Evolutionary conservation across 768 basidiomycete genomes (phyloP).

Genomic region (Filobasidium floriforme): DNA sequence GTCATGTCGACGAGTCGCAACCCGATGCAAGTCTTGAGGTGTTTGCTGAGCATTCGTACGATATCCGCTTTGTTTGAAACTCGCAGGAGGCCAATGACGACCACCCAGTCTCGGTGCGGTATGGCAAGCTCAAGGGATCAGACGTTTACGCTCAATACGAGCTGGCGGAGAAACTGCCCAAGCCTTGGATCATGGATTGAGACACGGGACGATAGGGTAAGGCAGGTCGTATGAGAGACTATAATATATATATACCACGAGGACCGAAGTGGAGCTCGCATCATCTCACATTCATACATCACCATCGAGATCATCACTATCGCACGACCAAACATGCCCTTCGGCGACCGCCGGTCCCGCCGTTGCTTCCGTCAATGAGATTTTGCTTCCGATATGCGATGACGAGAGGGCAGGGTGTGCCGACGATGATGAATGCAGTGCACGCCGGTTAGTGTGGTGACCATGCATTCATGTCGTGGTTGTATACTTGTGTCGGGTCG

Average conservation of each 20-base stretch:
- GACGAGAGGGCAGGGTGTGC: no score
- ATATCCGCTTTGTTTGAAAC: not conserved
- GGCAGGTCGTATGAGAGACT: not conserved
- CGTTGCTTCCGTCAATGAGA: no score
- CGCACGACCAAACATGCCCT: no score
- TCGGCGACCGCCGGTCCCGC: no score
- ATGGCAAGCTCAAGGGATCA: slow-evolving; percentile 11
- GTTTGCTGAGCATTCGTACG: not conserved
- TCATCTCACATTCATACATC: not conserved
- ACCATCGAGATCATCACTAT: not conserved
- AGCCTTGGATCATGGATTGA: slow-evolving; percentile 19
- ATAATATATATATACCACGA: no score
- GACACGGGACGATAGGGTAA: not conserved
- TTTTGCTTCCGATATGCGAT: no score
- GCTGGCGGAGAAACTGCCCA: slow-evolving; percentile 17
- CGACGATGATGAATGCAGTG: no score
- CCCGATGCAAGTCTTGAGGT: not conserved
- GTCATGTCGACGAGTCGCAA: not conserved
- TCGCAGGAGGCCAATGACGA: slow-evolving; percentile 11
- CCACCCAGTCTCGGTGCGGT: slow-evolving; percentile 16
- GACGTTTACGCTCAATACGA: slow-evolving; percentile 17
- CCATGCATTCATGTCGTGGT: no score
- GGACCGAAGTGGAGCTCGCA: no score
- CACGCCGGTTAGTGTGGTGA: no score
- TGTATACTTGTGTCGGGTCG: no score